Evolutionary conservation across 495 filamentous ascomycete species (phyloP), one percentile per base, ranked within the genome.

Genomic region (Aspergillus campestris): DNA sequence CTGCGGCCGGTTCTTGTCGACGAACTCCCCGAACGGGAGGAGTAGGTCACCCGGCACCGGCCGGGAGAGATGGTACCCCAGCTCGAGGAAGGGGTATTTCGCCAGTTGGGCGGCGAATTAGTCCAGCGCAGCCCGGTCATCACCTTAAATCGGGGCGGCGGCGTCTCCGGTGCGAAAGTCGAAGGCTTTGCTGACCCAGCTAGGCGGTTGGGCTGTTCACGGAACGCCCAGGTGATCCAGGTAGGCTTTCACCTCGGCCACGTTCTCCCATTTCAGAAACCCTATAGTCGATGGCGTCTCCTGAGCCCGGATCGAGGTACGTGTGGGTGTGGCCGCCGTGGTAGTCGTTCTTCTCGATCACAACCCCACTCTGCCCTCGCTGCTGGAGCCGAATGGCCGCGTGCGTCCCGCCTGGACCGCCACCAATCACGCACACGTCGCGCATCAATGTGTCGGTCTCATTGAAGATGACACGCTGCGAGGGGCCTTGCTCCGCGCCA

Each of bases 1-100:
- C n/a, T n/a, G n/a, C n/a, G n/a, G n/a, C n/a, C n/a, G n/a, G 48
- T 72, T 67, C 48, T 74, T 73, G 30, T 44, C 50, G 7, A 71
- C 43, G 46, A 69, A 75, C 7, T 70, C 58, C 1, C 60, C 54
- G 47, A 70, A 74, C 14, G 70, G 58, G 8, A 75, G 51, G 7
- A 71, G 56, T 7, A 77, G 54, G 15, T 75, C 73, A 12, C 58
- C 62, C 0, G 73, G 72, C 0, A 75, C 60, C 1, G 69, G 62
- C 31, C 69, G 38, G 3, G 69, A 67, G 3, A 77, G 58, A 41
- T 68, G 52, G 24, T 58, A 59, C 3, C 68, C 70, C n/a, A 55
- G 39, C 33, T 62, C 53, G 5, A 75, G 52, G 27, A 57, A 62
- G 0, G 70, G 59, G 47, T 74, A 74, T 37, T 68, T 64, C 24